Evolutionary conservation across 768 basidiomycete species (phyloP).

Genomic region (Psilocybe cubensis): DNA sequence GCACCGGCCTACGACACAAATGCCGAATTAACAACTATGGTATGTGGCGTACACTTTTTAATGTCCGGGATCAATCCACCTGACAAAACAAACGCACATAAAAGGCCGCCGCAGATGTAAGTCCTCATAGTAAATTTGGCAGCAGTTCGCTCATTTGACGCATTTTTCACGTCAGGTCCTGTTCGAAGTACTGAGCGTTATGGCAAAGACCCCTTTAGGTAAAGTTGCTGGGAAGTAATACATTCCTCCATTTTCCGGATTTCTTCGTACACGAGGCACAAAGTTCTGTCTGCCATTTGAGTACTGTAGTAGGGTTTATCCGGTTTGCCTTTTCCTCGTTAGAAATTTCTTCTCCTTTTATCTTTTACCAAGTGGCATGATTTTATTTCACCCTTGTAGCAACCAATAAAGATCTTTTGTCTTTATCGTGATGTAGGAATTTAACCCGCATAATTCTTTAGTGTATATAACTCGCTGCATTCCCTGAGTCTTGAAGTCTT

Average conservation of each 20-base stretch:
- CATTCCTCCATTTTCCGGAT: slow-evolving; percentile 5
- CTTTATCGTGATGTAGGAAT: too few species aligned
- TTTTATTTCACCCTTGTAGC: too few species aligned
- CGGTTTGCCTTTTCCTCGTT: neutral
- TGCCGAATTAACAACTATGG: slow-evolving; percentile 38
- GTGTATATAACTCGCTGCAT: too few species aligned
- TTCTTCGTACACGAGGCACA: slow-evolving; percentile 12
- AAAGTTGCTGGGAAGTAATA: slow-evolving; percentile 40
- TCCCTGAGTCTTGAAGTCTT: too few species aligned
- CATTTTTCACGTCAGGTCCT: slow-evolving; percentile 52
- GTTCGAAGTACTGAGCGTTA: slow-evolving; percentile 76
- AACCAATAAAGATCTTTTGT: too few species aligned
- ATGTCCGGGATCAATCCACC: slow-evolving; percentile 10
- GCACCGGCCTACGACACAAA: slow-evolving; percentile 77
- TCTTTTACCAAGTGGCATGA: too few species aligned
- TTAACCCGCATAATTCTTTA: too few species aligned
- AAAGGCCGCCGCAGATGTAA: slow-evolving; percentile 45
- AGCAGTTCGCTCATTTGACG: neutral
- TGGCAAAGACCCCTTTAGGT: slow-evolving; percentile 80
- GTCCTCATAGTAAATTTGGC: slow-evolving; percentile 9
- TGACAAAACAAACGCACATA: slow-evolving; percentile 15
- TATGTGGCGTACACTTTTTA: slow-evolving; percentile 20
- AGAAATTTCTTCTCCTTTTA: neutral
- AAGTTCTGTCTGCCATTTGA: neutral
- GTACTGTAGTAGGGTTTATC: neutral